Conservation (phyloP, 176 grass and related monocot genomes). For the Cenchrus americanus region DNA sequence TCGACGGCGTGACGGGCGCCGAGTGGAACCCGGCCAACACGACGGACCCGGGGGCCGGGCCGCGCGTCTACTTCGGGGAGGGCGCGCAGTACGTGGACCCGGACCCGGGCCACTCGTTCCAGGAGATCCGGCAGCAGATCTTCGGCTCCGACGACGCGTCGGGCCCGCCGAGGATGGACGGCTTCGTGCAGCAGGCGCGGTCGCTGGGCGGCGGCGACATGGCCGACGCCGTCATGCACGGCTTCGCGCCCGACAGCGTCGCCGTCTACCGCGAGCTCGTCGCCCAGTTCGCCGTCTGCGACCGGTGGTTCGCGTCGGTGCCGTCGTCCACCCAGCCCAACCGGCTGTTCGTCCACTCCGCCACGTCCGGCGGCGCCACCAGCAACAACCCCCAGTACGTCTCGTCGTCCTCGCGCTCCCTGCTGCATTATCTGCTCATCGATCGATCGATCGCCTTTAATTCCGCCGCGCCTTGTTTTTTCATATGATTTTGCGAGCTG, state of each 20-base stretch:
- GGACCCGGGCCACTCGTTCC: slow-evolving; percentile 96
- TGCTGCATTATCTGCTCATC: neutral
- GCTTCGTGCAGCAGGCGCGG: slow-evolving; percentile 85
- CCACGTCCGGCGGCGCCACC: slow-evolving; percentile 78
- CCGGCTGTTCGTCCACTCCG: slow-evolving; percentile 88
- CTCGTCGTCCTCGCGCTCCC: too few species aligned
- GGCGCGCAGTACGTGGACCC: slow-evolving; percentile 87
- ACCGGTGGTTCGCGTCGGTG: slow-evolving; percentile 93
- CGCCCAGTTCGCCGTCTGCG: slow-evolving; percentile 82
- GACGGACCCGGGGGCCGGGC: slow-evolving; percentile 42
- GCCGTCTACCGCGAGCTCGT: slow-evolving; percentile 85
- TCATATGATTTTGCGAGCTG: neutral
- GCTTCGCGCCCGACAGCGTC: slow-evolving; percentile 78
- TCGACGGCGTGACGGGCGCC: slow-evolving; percentile 74
- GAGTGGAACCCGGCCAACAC: slow-evolving; percentile 80
- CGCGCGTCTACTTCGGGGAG: slow-evolving; percentile 77
- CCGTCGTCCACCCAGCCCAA: slow-evolving; percentile 95
- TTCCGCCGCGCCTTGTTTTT: neutral
- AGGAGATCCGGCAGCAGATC: slow-evolving; percentile 93
- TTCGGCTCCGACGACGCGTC: slow-evolving; percentile 84
- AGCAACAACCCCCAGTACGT: slow-evolving; percentile 73
- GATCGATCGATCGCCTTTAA: neutral
- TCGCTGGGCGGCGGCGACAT: slow-evolving; percentile 72
- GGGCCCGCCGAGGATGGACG: slow-evolving; percentile 56
- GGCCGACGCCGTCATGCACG: slow-evolving; percentile 84